Base-by-base conservation (phyloP, 768 basidiomycete genomes). In the Tylopilus intermedius region DNA sequence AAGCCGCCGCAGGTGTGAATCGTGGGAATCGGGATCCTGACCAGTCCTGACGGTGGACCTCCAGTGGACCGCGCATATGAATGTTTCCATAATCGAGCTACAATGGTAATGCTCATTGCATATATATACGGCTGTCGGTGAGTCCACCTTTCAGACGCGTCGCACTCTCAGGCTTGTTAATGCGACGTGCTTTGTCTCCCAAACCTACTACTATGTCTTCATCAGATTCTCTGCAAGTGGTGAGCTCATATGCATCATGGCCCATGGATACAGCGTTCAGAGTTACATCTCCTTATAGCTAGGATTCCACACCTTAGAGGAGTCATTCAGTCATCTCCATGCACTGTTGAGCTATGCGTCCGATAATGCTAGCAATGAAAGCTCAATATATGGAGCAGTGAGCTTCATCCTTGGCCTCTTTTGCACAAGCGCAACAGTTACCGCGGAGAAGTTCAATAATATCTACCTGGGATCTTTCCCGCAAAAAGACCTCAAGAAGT, bases 401-500 rank as follows among this genome's bases (percentile, higher is more conserved):
- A 40, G 10, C 38, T 51, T 33, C 15, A 41, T 51, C 32, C 18
- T 51, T 4, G 30, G 27, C 21, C 13, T 32, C 8, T 51, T 39
- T 18, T 51, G 50, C 29, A 29, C 21, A 4, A 40, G 27, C 13
- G 29, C 50, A 13, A 39, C 5, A 5, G 50, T 51, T 26, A 33
- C 38, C 2, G 37, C 27, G n/a, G 2, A 44, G 6, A 40, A 11
- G 24, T 51, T 13, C 22, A 7, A 22, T 4, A 13, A 51, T 14
- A 15, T 51, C 21, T 29, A 32, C 15, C 5, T 51, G 4, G 45
- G 37, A 4, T 40, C 37, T 6, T 51, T 40, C 26, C 50, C 50
- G 24, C 44, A 51, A 33, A 51, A 40, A n/a, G 50, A 45, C 15
- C 11, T 51, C 29, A 51, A 33, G 6, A 51, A 33, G 6, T n/a